Base-by-base conservation (phyloP, 805 yeast species). In the Crinitomyces ghanaensis region DNA sequence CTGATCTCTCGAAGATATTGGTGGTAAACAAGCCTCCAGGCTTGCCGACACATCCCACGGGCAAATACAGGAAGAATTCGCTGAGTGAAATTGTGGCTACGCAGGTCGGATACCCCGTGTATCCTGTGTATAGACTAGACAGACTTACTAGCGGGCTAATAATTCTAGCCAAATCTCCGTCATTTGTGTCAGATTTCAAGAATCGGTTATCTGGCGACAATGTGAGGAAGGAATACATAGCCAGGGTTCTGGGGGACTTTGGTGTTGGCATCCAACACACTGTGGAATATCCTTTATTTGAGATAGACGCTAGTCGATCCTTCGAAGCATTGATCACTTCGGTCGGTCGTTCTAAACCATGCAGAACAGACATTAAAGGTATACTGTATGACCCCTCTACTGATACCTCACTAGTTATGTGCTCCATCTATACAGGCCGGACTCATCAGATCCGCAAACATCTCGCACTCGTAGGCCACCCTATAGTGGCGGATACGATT, bases 391-490 rank as follows among this genome's bases (percentile, higher is more conserved):
- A 80, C 54, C 49, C n/a, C 4, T 8, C 64, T 28, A 31, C 32
- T 4, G 16, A 34, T 31, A 60, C 69, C n/a, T 70, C 80, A 30
- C 64, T 85, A 14, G 93, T 91, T 3, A 62, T 71, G 37, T 84
- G 96, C 55, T 66, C 61, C 42, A 97, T 97, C 1, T 53, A 68
- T 11, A 86, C 97, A 0, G 98, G 98, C 0, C 66, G 97, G 47
- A 83, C 95, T 0, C 98, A 88, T 54, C 98, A 88, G 51, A 85
- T 88, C 31, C 62, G 98, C 41, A 93, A 88, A 4, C 98, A 91
- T 59, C 59, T 91, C 37, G 93, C 85, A 50, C 73, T 66, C 40
- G 45, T 85, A 6, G 96, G 95, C 0, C 68, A 63, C 49, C 95
- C 97, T 0, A 88, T 88, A 27, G 81, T 76, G 2, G 85, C 91